These are phyloP conservation scores for Ambrosiella beaveri DNA, from an alignment of 2,329 filamentous ascomycete genomes.

Conservation along the genomic window DNA sequence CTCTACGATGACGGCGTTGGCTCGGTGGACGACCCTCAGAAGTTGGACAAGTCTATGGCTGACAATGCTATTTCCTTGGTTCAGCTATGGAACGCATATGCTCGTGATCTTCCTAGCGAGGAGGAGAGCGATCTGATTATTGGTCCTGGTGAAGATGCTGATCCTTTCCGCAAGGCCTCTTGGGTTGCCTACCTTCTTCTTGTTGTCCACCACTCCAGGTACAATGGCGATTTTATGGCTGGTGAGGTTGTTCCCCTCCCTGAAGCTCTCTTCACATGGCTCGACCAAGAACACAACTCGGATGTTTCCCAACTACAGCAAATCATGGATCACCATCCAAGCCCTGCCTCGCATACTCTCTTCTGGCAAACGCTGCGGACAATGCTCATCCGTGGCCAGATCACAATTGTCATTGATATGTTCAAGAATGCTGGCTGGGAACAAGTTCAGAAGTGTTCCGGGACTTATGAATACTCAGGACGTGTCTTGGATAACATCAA, in stretches of 20 bases:
- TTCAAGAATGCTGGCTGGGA: slow-evolving; percentile 64
- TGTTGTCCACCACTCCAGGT: slow-evolving; percentile 54
- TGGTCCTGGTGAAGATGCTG: slow-evolving; percentile 43
- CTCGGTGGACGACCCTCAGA: slow-evolving; percentile 35
- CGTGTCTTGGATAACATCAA: slow-evolving; percentile 63
- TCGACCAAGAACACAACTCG: slow-evolving; percentile 56
- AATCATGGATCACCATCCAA: slow-evolving; percentile 46
- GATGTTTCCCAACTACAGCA: slow-evolving; percentile 50
- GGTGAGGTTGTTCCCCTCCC: slow-evolving; percentile 43
- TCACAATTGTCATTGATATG: slow-evolving; percentile 47
- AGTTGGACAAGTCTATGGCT: slow-evolving; percentile 39
- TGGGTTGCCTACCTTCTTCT: slow-evolving; percentile 66
- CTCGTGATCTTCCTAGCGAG: slow-evolving; percentile 29
- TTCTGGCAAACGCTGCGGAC: slow-evolving; percentile 80
- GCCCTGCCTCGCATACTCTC: slow-evolving; percentile 55
- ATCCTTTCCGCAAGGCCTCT: slow-evolving; percentile 55
- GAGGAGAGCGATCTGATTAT: slow-evolving; percentile 43
- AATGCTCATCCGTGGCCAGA: slow-evolving; percentile 56
- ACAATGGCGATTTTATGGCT: slow-evolving; percentile 22
- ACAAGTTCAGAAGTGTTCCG: slow-evolving; percentile 50
- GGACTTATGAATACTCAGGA: slow-evolving; percentile 52
- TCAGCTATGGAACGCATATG: slow-evolving; percentile 38
- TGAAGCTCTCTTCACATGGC: slow-evolving; percentile 67
- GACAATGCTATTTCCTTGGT: slow-evolving; percentile 34
- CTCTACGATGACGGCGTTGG: slow-evolving; percentile 48